Base-by-base conservation (phyloP, 148 eudicot genomes). In the Salicornia ramosissima region DNA sequence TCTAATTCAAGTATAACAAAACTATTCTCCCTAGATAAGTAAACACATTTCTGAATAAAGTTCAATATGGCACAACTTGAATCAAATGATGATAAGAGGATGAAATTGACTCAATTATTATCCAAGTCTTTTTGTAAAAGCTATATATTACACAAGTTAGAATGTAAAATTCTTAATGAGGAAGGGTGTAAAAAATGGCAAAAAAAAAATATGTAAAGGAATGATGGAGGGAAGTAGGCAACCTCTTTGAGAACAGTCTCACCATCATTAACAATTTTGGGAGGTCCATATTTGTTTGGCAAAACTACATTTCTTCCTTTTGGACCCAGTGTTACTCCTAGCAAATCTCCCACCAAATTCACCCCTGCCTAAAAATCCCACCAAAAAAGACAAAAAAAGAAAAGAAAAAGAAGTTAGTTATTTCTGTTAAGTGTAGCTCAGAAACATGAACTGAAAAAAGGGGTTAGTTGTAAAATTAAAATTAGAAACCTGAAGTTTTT, bases 211-310 rank as follows among this genome's bases (percentile, higher is more conserved):
- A 18, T 11, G n/a, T n/a, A n/a, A 67, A 51, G 31, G 11, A 29
- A 25, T 0, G 8, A 30, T 0, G 2, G 6, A 46, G 49, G 52
- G 25, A 10, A 49, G 59, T 11, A 62, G 42, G 4, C 12, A 66
- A 92, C 98, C 92, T 93, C 77, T 83, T 88, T 90, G 67, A 87
- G 92, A 60, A 90, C 96, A 81, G 98, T 90, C 80, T 86, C 98
- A 46, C 98, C 98, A 76, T 93, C 98, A 78, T 93, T 93, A 56
- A 90, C 95, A 88, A 90, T 93, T 78, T 87, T 93, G 46, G 98
- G 98, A 84, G 96, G 89, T 21, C 96, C 98, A 85, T 93, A 93
- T 68, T 93, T 93, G 73, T 85, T 93, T 30, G 83, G 87, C 77
- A 93, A 67, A 60, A 90, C 90, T 74, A 93, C 98, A 85, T 93